phyloP scores from a whole-genome alignment of 441 rosid species.

The Gossypium laxum region DNA sequence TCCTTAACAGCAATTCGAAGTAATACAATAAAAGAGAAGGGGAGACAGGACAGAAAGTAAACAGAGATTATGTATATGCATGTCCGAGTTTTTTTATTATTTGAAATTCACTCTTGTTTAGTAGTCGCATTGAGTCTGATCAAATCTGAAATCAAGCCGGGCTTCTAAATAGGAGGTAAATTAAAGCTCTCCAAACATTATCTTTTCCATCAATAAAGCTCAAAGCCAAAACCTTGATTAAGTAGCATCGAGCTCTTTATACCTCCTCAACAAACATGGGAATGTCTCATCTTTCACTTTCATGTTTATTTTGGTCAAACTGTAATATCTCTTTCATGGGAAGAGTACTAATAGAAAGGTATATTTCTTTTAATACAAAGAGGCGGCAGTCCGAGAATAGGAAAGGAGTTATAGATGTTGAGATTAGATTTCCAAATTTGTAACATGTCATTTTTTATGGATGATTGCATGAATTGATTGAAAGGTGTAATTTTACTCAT shows the following conservation, averaged over 20 bases:
- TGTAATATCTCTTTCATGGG: neutral
- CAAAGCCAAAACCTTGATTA: too few relatives aligned
- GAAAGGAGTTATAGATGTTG: neutral
- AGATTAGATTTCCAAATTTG: neutral
- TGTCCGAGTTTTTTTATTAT: too few relatives aligned
- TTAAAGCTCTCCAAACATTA: too few relatives aligned
- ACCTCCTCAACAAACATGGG: too few relatives aligned
- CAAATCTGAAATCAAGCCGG: too few relatives aligned
- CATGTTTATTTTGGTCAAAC: neutral
- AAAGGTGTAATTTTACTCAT: too few relatives aligned
- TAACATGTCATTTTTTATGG: neutral
- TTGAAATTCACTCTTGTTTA: too few relatives aligned
- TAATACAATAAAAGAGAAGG: neutral
- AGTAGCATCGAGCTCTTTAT: too few relatives aligned
- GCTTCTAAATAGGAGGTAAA: too few relatives aligned
- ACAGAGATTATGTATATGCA: neutral
- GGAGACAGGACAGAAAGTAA: neutral
- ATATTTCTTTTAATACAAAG: neutral
- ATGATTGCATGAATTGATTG: neutral
- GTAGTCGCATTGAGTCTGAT: too few relatives aligned
- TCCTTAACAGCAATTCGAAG: neutral
- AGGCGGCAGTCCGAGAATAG: neutral
- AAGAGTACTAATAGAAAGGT: neutral
- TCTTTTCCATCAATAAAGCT: too few relatives aligned
- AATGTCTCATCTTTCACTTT: neutral